These are phyloP conservation scores for Takashimella tepidaria DNA, from an alignment of 1,284 basidiomycete species.

Conservation along the genomic window DNA sequence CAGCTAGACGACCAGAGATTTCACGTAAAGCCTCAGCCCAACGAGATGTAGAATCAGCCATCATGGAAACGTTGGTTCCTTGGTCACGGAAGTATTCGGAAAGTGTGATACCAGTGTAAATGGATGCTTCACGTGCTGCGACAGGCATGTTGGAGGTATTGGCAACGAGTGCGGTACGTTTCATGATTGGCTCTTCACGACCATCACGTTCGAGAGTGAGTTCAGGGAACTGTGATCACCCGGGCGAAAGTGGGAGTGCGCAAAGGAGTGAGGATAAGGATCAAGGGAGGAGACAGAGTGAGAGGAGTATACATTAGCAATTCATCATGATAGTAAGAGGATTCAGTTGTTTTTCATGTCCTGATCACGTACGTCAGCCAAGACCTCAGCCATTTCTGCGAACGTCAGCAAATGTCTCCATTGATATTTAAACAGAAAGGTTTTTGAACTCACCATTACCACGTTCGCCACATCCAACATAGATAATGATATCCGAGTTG, in stretches of 20 bases:
- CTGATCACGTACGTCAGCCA: constrained; percentile 75
- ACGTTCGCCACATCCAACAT: constrained; percentile 94
- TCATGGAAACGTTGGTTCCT: constrained; percentile 97
- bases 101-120: constrained; percentile 99
- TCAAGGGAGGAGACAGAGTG: too few species aligned
- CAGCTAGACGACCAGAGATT: constrained; percentile 97
- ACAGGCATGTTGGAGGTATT: constrained; percentile 99
- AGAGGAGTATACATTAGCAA: too few species aligned
- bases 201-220: constrained; percentile 83
- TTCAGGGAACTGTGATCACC: constrained; percentile 96
- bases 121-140: constrained; percentile 97
- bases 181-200: constrained; percentile 99
- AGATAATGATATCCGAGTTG: constrained; percentile 99
- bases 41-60: constrained; percentile 98
- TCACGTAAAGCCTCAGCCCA: constrained; percentile 99
- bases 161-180: constrained; percentile 96
- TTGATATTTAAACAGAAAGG: constrained; percentile 5
- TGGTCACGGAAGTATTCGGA: constrained; percentile 99
- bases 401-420: constrained; percentile 18
- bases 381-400: constrained; percentile 87
- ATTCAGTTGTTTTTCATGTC: too few species aligned
- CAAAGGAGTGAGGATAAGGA: neutral
- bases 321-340: too few species aligned
- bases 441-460: constrained; percentile 66
- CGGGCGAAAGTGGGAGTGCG: constrained; percentile 9